Base-by-base conservation (phyloP, 805 yeast species). In the Lipomyces starkeyi region DNA sequence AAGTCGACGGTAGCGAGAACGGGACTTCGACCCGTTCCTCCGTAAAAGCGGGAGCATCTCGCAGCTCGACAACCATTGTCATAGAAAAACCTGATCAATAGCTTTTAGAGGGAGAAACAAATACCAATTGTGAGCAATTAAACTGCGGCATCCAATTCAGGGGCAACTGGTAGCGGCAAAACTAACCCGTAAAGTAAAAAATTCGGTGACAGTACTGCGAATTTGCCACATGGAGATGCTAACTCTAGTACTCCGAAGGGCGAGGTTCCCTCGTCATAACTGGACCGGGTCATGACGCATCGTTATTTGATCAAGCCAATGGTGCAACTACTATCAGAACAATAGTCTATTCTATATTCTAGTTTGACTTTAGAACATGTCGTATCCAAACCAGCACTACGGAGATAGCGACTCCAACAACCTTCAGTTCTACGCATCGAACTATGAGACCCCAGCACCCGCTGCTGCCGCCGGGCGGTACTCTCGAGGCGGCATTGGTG, bases 401-500 rank as follows among this genome's bases (percentile, higher is more conserved):
- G 49, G 34, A 37, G 37, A 20, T 1, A 11, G 22, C 14, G 59
- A 47, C 27, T 62, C 71, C 25, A 61, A 62, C 25, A 76, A 76
- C 60, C 75, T 77, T 3, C 78, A 77, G 56, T 77, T 77, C 63
- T 77, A 73, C 61, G 74, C 75, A 1, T 68, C 78, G 1, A 76
- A 75, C 52, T 76, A 77, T 63, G 75, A 68, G 14, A 69, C 47
- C 17, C 70, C 56, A 20, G 56, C 59, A 17, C 35, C 25, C 6
- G 11, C 29, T 29, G 20, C 61, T 56, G 34, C 61, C 20, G 37
- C 68, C 47, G 77, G 70, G 59, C 32, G n/a, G 74, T 70, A 59
- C 70, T 82, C 22, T 74, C 79, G 47, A 74, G 77, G 60, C 74
- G 80, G 35, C 74, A 76, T 57, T 73, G 74, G 57, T 73, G 72